These are phyloP conservation scores for Gastroboletus turbinatus DNA, from an alignment of 1,284 basidiomycete species.

Conservation along the genomic window DNA sequence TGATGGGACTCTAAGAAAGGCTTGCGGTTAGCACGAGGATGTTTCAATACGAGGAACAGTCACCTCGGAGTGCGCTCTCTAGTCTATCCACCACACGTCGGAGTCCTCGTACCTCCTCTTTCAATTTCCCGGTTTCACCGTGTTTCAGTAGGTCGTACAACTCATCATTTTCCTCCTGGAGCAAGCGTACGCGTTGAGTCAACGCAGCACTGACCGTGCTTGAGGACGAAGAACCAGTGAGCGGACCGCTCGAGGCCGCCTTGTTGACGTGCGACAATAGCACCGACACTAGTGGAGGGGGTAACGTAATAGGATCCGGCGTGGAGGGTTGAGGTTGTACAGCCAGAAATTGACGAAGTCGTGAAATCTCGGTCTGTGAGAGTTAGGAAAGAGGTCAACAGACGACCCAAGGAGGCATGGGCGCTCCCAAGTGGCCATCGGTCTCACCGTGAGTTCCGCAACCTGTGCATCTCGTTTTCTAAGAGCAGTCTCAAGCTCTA, in stretches of 20 bases:
- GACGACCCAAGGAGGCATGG: constrained; percentile 9
- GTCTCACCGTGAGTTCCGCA: constrained; percentile 62
- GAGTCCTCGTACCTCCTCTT: constrained; percentile 74
- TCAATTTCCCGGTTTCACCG: constrained; percentile 70
- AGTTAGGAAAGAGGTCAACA: constrained; percentile 18
- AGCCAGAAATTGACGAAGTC: constrained; percentile 60
- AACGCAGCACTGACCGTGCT: constrained; percentile 68
- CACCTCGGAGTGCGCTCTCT: constrained; percentile 73
- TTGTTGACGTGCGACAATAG: constrained; percentile 62
- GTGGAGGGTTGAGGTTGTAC: constrained; percentile 52
- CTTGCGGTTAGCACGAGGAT: constrained; percentile 3
- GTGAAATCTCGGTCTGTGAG: constrained; percentile 65
- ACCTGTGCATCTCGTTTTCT: constrained; percentile 71
- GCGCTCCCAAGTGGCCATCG: constrained; percentile 14
- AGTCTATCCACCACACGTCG: constrained; percentile 63
- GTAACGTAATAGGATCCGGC: constrained; percentile 62
- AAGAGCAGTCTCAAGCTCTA: constrained; percentile 73
- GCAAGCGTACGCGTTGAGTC: constrained; percentile 62
- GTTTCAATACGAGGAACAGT: constrained; percentile 15
- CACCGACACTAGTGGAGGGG: constrained; percentile 64
- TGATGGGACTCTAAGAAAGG: constrained; percentile 64
- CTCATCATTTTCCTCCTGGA: constrained; percentile 84
- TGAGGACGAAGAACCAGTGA: constrained; percentile 40
- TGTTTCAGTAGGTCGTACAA: constrained; percentile 68
- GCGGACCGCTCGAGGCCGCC: constrained; percentile 31